Conservation (phyloP, 768 basidiomycete genomes). For the Pleurotus salmoneostramineus region DNA sequence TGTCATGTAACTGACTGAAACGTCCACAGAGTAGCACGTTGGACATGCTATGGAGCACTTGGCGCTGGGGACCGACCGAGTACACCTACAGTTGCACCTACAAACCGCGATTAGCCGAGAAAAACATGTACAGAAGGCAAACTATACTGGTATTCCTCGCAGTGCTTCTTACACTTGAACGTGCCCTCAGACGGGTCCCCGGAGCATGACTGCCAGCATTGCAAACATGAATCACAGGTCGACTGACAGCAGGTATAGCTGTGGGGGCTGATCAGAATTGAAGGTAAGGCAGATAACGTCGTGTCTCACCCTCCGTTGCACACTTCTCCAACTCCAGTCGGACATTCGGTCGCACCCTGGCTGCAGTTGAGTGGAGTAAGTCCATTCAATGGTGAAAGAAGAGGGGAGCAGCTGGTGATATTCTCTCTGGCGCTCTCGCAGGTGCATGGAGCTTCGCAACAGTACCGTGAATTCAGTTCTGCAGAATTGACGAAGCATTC, state of each 20-base stretch:
- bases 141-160: neutral
- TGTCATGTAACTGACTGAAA: constrained; percentile 4
- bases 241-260: constrained; percentile 12
- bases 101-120: neutral
- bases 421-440: constrained; percentile 5
- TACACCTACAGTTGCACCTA: constrained; percentile 15
- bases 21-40: constrained; percentile 11
- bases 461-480: constrained; percentile 8
- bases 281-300: neutral
- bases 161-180: neutral
- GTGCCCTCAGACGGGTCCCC: neutral
- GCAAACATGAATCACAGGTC: constrained; percentile 9
- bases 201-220: constrained; percentile 6
- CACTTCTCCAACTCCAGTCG: neutral
- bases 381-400: constrained; percentile 7
- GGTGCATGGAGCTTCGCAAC: constrained; percentile 12
- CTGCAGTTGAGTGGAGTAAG: constrained; percentile 9
- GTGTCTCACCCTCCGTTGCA: constrained; percentile 13
- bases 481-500: constrained; percentile 3
- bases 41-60: constrained; percentile 12
- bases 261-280: neutral
- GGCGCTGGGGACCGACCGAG: neutral
- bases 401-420: neutral
- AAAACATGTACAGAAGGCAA: neutral
- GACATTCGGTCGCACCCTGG: constrained; percentile 4